Evolutionary conservation across 257 asterid species (phyloP).

Genomic region (Nicotiana benthamiana): DNA sequence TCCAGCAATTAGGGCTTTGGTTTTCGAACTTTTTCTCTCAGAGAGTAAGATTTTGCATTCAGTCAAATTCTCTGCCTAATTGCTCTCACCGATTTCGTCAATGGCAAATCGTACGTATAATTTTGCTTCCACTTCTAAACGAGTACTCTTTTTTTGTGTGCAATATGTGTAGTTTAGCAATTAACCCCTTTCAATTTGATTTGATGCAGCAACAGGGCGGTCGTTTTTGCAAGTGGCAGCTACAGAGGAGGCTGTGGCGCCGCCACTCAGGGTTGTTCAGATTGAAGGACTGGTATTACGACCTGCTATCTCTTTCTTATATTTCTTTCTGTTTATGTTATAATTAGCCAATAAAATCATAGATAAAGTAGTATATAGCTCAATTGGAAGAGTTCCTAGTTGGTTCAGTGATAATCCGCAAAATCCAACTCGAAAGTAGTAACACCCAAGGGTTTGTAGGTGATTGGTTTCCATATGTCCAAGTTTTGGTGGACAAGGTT

Average conservation of each 20-base stretch:
- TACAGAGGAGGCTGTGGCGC: constrained; percentile 64
- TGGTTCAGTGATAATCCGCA: background rate
- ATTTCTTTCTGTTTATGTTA: background rate
- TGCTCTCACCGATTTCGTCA: background rate
- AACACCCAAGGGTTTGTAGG: no score
- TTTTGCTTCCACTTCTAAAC: background rate
- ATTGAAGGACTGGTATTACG: constrained; percentile 85
- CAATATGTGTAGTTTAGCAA: background rate
- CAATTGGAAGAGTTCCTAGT: background rate
- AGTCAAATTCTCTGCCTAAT: background rate
- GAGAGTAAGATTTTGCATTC: background rate
- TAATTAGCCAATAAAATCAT: background rate
- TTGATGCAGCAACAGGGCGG: constrained; percentile 41
- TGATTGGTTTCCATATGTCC: no score
- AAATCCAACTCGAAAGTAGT: background rate
- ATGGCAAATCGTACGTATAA: constrained; percentile 24
- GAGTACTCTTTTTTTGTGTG: background rate
- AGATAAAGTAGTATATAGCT: background rate
- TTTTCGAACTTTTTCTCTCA: background rate
- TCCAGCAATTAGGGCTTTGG: background rate
- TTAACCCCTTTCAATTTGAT: background rate
- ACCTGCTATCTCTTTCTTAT: background rate
- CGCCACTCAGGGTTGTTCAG: constrained; percentile 93
- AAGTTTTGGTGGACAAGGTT: no score
- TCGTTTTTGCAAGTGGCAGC: constrained; percentile 90